A percentile compares a stretch with the other conserved stretches of the same genome.
Conservation (phyloP, 345 rosid species). For the Carallia brachiata region DNA sequence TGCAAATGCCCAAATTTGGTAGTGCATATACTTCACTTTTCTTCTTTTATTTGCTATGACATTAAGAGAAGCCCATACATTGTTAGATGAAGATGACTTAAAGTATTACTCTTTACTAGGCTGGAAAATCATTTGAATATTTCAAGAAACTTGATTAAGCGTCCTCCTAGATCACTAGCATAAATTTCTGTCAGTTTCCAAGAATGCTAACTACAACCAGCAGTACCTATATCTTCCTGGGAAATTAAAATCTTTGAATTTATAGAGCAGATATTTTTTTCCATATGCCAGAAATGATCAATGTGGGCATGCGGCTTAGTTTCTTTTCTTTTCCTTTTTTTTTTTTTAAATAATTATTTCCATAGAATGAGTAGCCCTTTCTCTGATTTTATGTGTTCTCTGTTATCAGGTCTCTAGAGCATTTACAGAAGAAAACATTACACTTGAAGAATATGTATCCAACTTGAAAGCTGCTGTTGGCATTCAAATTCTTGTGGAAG, state of each 20-base stretch:
- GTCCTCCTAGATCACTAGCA: background rate
- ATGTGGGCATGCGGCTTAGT: background rate
- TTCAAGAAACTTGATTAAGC: background rate
- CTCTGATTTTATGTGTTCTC: slow-evolving; percentile 21
- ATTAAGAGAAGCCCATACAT: too few species aligned
- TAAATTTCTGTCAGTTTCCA: background rate
- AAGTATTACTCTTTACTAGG: too few species aligned
- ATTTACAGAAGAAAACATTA: slow-evolving; percentile 51
- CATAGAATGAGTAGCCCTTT: background rate
- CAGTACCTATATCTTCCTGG: background rate
- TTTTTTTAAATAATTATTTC: background rate
- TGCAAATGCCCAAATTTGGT: too few species aligned
- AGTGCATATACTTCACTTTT: too few species aligned
- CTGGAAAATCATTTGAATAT: background rate
- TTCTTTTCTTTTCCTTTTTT: background rate
- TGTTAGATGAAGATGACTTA: too few species aligned
- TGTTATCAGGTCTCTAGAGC: slow-evolving; percentile 53
- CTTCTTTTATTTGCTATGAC: too few species aligned
- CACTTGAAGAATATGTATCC: slow-evolving; percentile 44
- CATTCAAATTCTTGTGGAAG: slow-evolving; percentile 50
- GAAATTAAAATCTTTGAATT: background rate
- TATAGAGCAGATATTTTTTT: background rate
- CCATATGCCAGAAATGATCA: background rate
- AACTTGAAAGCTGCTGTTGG: slow-evolving; percentile 48
- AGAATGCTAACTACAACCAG: background rate